A percentile compares a stretch with the other conserved stretches of the same genome.
Conservation (phyloP, 805 yeast species). For the Wickerhamiella brachini region DNA sequence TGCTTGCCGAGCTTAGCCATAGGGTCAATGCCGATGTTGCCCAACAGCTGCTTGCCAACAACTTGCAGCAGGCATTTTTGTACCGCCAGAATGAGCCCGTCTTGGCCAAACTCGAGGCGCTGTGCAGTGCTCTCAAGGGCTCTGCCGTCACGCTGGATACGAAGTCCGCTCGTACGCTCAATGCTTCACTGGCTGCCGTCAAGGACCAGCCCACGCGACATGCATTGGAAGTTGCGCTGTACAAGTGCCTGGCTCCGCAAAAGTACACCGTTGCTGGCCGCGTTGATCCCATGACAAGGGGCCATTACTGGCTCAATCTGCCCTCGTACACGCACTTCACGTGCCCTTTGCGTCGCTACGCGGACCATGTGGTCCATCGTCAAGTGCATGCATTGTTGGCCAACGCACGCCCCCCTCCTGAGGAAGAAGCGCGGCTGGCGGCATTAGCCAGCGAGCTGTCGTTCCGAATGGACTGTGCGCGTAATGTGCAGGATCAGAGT, state of each 20-base stretch:
- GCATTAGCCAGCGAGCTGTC: conserved; percentile 77
- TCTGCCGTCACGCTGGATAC: conserved; percentile 49
- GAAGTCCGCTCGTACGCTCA: conserved; percentile 53
- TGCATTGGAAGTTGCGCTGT: conserved; percentile 65
- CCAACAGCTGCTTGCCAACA: conserved; percentile 52
- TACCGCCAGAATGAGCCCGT: conserved; percentile 84
- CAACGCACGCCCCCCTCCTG: conserved; percentile 2
- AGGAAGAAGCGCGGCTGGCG: neutral
- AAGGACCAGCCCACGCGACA: conserved; percentile 48
- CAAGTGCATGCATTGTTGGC: conserved; percentile 61
- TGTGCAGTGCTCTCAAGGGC: conserved; percentile 54
- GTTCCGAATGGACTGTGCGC: conserved; percentile 90
- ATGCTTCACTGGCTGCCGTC: conserved; percentile 53
- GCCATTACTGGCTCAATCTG: conserved; percentile 67
- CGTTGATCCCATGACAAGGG: conserved; percentile 54
- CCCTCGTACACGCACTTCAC: conserved; percentile 88
- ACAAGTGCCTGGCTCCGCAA: conserved; percentile 73
- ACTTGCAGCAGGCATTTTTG: conserved; percentile 72
- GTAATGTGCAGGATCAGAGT: conserved; percentile 87
- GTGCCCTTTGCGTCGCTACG: conserved; percentile 84
- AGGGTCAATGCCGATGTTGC: conserved; percentile 81
- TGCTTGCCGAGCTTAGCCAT: conserved; percentile 60
- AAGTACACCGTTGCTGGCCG: conserved; percentile 82
- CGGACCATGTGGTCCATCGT: conserved; percentile 84
- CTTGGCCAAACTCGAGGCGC: conserved; percentile 62